Evolutionary conservation across 495 filamentous ascomycete species (phyloP).

Genomic region (Chaetomidium leptoderma): DNA sequence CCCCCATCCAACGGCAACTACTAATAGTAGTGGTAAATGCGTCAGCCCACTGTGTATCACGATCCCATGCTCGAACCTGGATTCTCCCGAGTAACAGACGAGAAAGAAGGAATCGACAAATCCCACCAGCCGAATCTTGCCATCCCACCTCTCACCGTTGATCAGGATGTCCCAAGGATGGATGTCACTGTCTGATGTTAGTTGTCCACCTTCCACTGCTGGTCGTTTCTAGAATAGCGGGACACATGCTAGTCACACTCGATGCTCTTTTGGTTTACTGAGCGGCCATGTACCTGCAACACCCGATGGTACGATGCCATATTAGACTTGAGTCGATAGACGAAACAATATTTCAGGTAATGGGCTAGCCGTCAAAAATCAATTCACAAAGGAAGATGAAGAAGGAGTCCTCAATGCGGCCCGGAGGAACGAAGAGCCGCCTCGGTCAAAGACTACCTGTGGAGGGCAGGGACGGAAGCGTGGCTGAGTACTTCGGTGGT

Average conservation of each 20-base stretch:
- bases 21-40: not conserved
- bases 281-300: slow-evolving; percentile 37
- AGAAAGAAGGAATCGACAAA: slow-evolving; percentile 43
- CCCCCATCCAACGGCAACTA: not conserved
- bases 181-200: slow-evolving; percentile 30
- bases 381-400: too few species aligned
- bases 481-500: too few species aligned
- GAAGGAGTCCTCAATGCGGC: too few species aligned
- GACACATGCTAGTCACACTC: slow-evolving; percentile 39
- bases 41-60: slow-evolving; percentile 41
- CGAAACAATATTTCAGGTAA: too few species aligned
- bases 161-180: slow-evolving; percentile 43
- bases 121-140: slow-evolving; percentile 39
- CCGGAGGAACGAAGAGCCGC: too few species aligned
- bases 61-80: slow-evolving; percentile 39
- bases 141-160: slow-evolving; percentile 38
- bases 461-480: too few species aligned
- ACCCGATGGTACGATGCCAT: slow-evolving; percentile 45
- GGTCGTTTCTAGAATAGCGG: not conserved
- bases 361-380: too few species aligned
- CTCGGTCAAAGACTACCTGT: too few species aligned
- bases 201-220: not conserved
- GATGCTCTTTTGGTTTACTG: slow-evolving; percentile 34
- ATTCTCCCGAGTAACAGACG: slow-evolving; percentile 39
- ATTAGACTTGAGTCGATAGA: too few species aligned